Evolutionary conservation across 306 rosid genomes (phyloP), one percentile per base, ranked within the genome.

Genomic region (Cicer pinnatifidum): DNA sequence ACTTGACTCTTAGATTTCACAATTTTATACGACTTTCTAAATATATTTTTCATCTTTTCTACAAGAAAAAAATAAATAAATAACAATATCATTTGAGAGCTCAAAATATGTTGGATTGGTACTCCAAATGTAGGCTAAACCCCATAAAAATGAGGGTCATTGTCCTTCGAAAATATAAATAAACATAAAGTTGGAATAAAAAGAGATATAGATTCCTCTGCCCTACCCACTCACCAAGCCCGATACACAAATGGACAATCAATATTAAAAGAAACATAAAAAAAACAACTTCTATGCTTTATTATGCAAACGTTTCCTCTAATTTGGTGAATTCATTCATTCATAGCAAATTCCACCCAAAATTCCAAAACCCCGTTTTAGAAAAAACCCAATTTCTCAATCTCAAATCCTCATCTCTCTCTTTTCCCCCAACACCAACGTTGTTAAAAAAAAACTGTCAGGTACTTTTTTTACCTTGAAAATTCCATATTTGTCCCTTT

Each of bases 391-490:
- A 11, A 13, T 64, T 58, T 64, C 4, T 20, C 71, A 60, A 23
- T 63, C 59, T 43, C 44, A 52, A 78, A 40, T 70, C n/a, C 35
- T 33, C 50, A 47, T 73, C 71, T 58, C 7, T 46, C 72, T 78
- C 51, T 43, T 17, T 23, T 45, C 46, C 59, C 67, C 10, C 51
- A 47, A 80, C 69, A 67, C 37, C 74, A 58, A 47, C 67, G 52
- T 65, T 70, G 78, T 60, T 69, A 75, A 44, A 35, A 44, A 15
- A 9, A 15, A 9, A 23, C 75, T 69, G 50, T 50, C 56, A 79
- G 93, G 97, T 92, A 69, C 41, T 10, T 35, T 6, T 66, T 5
- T 35, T 16, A n/a, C 40, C 9, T 48, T 5, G 37, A 63, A 77
- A 6, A 48, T 68, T 68, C 57, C 3, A 59, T 11, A 59, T 39